Conservation (phyloP, 1,284 basidiomycete genomes). For the Melampsora abietis-canadensis region DNA sequence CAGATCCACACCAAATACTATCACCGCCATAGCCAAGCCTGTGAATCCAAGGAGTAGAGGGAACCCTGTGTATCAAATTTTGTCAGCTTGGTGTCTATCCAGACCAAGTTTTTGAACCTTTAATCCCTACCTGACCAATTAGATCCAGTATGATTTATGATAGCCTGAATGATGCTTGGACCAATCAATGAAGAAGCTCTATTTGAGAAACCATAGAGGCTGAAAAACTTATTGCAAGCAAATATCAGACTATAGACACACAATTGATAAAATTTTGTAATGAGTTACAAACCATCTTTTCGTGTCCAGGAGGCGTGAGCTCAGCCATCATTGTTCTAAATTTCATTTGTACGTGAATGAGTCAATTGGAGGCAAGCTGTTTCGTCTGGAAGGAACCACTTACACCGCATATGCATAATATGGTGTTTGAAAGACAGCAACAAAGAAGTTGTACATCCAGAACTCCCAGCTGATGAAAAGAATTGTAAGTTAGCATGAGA, state of each 20-base stretch:
- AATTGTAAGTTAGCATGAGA: background rate
- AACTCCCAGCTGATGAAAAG: slow-evolving; percentile 35
- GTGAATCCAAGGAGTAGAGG: slow-evolving; percentile 27
- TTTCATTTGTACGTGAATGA: background rate
- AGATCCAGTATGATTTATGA: slow-evolving; percentile 23
- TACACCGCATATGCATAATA: slow-evolving; percentile 41
- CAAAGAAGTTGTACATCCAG: slow-evolving; percentile 41
- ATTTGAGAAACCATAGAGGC: slow-evolving; percentile 40
- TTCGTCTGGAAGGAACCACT: background rate
- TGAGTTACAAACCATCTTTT: slow-evolving; percentile 5
- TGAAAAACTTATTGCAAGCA: slow-evolving; percentile 35
- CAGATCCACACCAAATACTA: slow-evolving; percentile 9
- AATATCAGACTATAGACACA: background rate
- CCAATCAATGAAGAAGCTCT: slow-evolving; percentile 43
- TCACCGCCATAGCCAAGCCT: background rate
- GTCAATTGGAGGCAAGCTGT: background rate
- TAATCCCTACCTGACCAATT: slow-evolving; percentile 39
- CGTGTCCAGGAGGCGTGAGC: background rate
- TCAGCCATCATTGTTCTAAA: slow-evolving; percentile 4
- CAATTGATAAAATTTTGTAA: background rate
- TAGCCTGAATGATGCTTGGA: slow-evolving; percentile 36
- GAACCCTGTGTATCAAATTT: slow-evolving; percentile 12
- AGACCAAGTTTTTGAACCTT: background rate
- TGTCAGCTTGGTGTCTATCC: background rate
- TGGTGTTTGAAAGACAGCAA: slow-evolving; percentile 41